Percentiles rank a stretch among this genome's conserved stretches.
Conservation (phyloP, 1,284 basidiomycete species). For the Ceraceosorus bombacis region DNA sequence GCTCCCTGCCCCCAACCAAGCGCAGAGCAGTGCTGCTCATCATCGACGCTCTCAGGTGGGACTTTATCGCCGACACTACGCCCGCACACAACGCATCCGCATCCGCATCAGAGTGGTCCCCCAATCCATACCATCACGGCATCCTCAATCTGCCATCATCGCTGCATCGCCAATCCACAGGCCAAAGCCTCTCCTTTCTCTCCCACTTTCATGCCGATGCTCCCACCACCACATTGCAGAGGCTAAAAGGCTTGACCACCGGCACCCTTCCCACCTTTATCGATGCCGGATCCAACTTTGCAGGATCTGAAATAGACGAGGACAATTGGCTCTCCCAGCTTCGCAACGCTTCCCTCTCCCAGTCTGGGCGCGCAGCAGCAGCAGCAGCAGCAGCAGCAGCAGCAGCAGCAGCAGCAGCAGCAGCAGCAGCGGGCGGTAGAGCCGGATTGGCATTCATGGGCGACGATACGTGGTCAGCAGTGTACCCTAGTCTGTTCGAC, state of each 20-base stretch:
- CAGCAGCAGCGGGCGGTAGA: background rate
- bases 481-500: constrained; percentile 72
- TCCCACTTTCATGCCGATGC: constrained; percentile 87
- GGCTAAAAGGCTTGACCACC: constrained; percentile 89
- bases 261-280: constrained; percentile 94
- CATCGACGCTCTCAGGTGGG: constrained; percentile 87
- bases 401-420: no score
- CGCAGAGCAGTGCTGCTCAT: constrained; percentile 68
- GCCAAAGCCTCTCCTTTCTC: constrained; percentile 69
- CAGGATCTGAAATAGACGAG: constrained; percentile 63
- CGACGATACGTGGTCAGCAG: constrained; percentile 64
- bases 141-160: constrained; percentile 70
- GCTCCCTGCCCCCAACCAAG: constrained; percentile 30
- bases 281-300: constrained; percentile 86
- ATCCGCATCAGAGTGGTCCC: constrained; percentile 10
- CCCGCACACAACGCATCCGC: background rate
- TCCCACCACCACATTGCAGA: constrained; percentile 88
- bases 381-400: constrained; percentile 5
- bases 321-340: constrained; percentile 62
- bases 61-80: constrained; percentile 67
- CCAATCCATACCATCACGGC: constrained; percentile 65
- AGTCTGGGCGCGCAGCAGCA: no score
- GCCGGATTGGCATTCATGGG: constrained; percentile 29
- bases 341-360: constrained; percentile 21
- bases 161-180: constrained; percentile 54